These are phyloP conservation scores for Psilocybe subaeruginosa DNA, from an alignment of 768 basidiomycete genomes.

Conservation along the genomic window DNA sequence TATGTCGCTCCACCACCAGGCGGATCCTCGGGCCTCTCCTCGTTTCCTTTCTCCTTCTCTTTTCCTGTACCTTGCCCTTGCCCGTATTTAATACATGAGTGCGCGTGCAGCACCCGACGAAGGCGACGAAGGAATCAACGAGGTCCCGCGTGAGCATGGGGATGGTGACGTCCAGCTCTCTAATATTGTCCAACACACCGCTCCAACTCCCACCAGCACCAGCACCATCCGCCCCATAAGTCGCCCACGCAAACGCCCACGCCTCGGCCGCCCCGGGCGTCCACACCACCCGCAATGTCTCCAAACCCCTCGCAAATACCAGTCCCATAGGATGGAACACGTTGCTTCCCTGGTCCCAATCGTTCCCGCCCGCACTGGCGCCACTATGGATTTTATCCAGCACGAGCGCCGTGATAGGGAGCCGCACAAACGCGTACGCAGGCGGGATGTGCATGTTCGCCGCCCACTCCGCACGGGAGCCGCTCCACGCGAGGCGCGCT, in stretches of 20 bases:
- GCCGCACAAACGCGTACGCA: constrained; percentile 12
- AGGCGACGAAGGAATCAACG: constrained; percentile 26
- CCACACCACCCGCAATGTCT: constrained; percentile 22
- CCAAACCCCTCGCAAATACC: constrained; percentile 14
- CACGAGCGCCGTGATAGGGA: constrained; percentile 23
- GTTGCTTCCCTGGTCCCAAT: not conserved
- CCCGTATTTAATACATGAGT: too few relatives aligned
- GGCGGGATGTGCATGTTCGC: not conserved
- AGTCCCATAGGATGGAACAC: constrained; percentile 21
- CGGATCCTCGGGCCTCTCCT: constrained; percentile 17
- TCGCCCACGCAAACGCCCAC: constrained; percentile 14
- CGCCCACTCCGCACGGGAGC: not conserved
- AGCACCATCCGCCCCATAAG: constrained; percentile 3
- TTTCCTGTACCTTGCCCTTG: too few relatives aligned
- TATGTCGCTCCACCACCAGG: constrained; percentile 26
- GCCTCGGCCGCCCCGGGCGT: constrained; percentile 8
- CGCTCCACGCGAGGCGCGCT: not conserved
- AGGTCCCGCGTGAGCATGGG: constrained; percentile 30
- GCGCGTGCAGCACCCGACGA: constrained; percentile 22
- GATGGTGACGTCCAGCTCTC: constrained; percentile 22
- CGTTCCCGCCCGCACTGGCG: not conserved
- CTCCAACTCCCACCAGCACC: not conserved
- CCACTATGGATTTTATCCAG: constrained; percentile 11
- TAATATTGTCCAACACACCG: constrained; percentile 14
- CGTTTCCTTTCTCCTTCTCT: too few relatives aligned